Percentiles rank a stretch among this genome's conserved stretches.
Evolutionary conservation across 768 basidiomycete genomes (phyloP).

Genomic region (Tulasnella sp.): DNA sequence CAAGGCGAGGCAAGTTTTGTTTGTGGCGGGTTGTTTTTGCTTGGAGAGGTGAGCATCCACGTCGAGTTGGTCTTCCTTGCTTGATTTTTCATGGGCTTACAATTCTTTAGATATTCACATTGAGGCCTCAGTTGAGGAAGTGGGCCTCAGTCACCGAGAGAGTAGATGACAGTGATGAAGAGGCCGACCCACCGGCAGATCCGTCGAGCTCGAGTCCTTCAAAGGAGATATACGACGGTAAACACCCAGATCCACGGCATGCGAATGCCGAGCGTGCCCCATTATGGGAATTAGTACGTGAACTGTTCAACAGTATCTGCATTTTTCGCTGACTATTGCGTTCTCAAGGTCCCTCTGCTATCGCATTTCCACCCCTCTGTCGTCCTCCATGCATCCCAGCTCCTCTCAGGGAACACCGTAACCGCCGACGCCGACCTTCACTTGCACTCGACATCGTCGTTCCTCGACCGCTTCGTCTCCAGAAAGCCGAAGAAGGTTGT

Average conservation of each 20-base stretch:
- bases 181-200: too few relatives aligned
- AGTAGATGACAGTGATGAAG: neutral
- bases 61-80: neutral
- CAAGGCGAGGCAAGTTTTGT: slow-evolving; percentile 74
- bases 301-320: neutral
- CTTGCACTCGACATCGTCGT: slow-evolving; percentile 84
- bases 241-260: slow-evolving; percentile 81
- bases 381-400: slow-evolving; percentile 71
- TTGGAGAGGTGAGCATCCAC: slow-evolving; percentile 59
- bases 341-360: slow-evolving; percentile 54
- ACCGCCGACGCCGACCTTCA: slow-evolving; percentile 80
- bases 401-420: slow-evolving; percentile 57
- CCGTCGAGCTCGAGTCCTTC: neutral
- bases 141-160: slow-evolving; percentile 28
- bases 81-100: neutral
- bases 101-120: slow-evolving; percentile 44
- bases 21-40: slow-evolving; percentile 73
- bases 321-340: neutral
- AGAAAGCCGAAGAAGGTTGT: slow-evolving; percentile 78
- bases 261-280: slow-evolving; percentile 68
- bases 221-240: slow-evolving; percentile 55
- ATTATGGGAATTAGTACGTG: slow-evolving; percentile 79
- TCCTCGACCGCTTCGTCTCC: slow-evolving; percentile 95
- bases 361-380: slow-evolving; percentile 86
- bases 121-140: slow-evolving; percentile 35